These are phyloP conservation scores for Globisporangium yorkense DNA, from an alignment of 352 stramenopile species.

Conservation along the genomic window DNA sequence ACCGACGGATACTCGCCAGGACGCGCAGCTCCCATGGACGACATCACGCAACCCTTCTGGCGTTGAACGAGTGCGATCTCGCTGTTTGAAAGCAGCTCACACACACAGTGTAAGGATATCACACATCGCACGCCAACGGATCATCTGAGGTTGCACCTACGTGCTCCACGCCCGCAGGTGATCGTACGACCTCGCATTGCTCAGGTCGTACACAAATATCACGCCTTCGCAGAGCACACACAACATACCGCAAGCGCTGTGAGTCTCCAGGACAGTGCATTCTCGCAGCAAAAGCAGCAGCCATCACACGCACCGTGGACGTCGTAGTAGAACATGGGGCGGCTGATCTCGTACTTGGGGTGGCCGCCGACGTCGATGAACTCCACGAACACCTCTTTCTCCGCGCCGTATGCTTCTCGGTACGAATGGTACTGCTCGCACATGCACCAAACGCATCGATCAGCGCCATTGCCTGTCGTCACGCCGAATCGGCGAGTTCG, in stretches of 20 bases:
- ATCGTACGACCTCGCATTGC: constrained; percentile 68
- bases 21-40: constrained; percentile 17
- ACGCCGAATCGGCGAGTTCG: neutral
- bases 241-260: neutral
- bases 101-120: neutral
- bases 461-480: no score
- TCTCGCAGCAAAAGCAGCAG: neutral
- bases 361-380: constrained; percentile 83
- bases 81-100: constrained; percentile 3
- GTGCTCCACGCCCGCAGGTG: constrained; percentile 55
- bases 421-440: constrained; percentile 22
- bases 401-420: constrained; percentile 25
- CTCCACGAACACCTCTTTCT: constrained; percentile 66
- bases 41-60: constrained; percentile 49
- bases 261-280: neutral
- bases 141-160: constrained; percentile 1
- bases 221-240: constrained; percentile 22
- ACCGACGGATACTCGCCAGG: constrained; percentile 36
- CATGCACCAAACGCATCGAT: constrained; percentile 2
- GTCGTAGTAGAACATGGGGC: constrained; percentile 75
- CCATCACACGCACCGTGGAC: constrained; percentile 35
- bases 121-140: neutral
- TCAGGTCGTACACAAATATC: constrained; percentile 80
- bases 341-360: constrained; percentile 75
- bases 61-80: constrained; percentile 46